phyloP scores from a whole-genome alignment of 192 early-diverging fungal genomes.

The Linnemannia elongata region DNA sequence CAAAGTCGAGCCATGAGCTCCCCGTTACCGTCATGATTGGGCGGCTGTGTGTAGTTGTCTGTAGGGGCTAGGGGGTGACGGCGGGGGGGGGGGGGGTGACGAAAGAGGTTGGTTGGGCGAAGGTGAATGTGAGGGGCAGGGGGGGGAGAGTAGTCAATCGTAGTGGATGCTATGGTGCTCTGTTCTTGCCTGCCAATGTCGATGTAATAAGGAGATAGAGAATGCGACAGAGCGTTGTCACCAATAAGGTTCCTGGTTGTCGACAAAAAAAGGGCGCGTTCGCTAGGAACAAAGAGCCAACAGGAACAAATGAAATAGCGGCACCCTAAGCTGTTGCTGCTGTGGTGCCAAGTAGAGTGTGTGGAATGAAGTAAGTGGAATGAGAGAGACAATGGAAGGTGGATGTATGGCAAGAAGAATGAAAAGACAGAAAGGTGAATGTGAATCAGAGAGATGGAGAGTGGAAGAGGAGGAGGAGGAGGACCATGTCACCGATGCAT shows the following conservation, averaged over 20 bases:
- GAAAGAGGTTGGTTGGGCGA: background rate
- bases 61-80: background rate
- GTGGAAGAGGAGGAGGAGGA: background rate
- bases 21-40: conserved; percentile 40
- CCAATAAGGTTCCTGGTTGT: background rate
- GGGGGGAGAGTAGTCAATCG: too few relatives aligned
- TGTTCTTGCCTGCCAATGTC: background rate
- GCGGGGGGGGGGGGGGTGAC: background rate
- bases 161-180: too few relatives aligned
- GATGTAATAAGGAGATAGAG: background rate
- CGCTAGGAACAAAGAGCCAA: background rate
- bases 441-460: background rate
- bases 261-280: background rate
- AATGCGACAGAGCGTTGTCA: background rate
- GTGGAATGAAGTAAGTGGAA: background rate
- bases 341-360: background rate
- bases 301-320: background rate
- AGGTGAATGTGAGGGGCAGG: too few relatives aligned
- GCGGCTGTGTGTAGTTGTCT: too few relatives aligned
- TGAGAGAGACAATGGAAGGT: background rate
- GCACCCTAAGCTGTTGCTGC: background rate
- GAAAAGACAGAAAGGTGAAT: background rate
- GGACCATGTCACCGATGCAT: background rate
- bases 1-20: conserved; percentile 51
- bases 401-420: too few relatives aligned